These are phyloP conservation scores for Candida ortonii DNA, from an alignment of 805 yeast genomes.

Conservation along the genomic window DNA sequence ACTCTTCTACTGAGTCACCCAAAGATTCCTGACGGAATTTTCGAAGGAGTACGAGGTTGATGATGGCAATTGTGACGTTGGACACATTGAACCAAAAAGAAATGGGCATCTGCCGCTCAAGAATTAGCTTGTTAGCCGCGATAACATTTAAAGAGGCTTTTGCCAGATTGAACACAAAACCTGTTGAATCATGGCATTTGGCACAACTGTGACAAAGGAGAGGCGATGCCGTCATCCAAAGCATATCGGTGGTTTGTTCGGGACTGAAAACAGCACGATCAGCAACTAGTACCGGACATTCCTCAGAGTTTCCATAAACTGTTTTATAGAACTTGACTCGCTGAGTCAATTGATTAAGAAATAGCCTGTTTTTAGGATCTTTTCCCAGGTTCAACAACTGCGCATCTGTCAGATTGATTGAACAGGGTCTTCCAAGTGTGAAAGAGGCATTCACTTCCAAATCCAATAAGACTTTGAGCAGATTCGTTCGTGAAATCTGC, in stretches of 20 bases:
- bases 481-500: slow-evolving; percentile 4
- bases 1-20: neutral
- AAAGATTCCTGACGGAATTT: neutral
- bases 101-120: slow-evolving; percentile 2
- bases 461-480: slow-evolving; percentile 11
- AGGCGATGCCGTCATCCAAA: slow-evolving; percentile 14
- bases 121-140: neutral
- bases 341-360: slow-evolving; percentile 1
- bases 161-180: slow-evolving; percentile 1
- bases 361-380: neutral
- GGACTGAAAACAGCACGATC: neutral
- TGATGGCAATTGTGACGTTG: slow-evolving; percentile 4
- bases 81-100: slow-evolving; percentile 11
- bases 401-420: slow-evolving; percentile 4
- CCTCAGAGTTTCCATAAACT: slow-evolving; percentile 4
- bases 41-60: slow-evolving; percentile 6
- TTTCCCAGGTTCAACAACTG: slow-evolving; percentile 7
- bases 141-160: slow-evolving; percentile 6
- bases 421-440: slow-evolving; percentile 15
- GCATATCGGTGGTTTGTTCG: neutral
- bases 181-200: slow-evolving; percentile 4
- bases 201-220: slow-evolving; percentile 16
- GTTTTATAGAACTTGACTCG: slow-evolving; percentile 5
- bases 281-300: slow-evolving; percentile 10
- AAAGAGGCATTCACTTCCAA: slow-evolving; percentile 14